Conservation (phyloP, 2,329 filamentous ascomycete species). For the Fusarium sp. region DNA sequence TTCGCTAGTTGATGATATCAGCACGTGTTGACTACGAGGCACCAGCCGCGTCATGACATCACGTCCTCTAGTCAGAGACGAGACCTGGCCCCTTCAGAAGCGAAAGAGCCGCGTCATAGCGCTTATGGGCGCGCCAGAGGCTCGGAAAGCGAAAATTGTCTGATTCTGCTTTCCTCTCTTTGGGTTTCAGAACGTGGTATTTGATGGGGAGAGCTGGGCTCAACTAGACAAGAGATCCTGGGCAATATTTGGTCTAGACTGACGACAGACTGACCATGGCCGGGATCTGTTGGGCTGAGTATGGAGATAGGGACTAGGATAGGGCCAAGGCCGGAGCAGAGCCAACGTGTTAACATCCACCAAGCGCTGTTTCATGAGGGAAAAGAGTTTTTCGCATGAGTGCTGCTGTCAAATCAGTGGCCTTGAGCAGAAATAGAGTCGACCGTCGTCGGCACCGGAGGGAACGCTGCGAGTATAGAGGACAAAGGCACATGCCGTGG, state of each 20-base stretch:
- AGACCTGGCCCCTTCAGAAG: not conserved
- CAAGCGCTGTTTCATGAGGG: slow-evolving; percentile 13
- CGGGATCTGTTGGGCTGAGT: slow-evolving; percentile 21
- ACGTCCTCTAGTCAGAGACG: not conserved
- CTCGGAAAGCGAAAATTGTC: slow-evolving; percentile 4
- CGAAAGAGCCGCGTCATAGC: slow-evolving; percentile 16
- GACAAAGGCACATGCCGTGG: not conserved
- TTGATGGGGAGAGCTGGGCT: slow-evolving; percentile 6
- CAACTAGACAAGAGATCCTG: slow-evolving; percentile 20
- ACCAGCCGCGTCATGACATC: slow-evolving; percentile 35
- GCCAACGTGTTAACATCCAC: slow-evolving; percentile 11
- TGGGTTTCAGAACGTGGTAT: slow-evolving; percentile 5
- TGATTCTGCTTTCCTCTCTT: not conserved
- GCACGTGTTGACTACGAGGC: slow-evolving; percentile 17
- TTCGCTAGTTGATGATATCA: slow-evolving; percentile 15
- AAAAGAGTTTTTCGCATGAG: slow-evolving; percentile 3
- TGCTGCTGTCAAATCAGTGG: slow-evolving; percentile 1
- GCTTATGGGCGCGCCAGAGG: slow-evolving; percentile 16
- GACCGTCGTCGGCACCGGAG: not conserved
- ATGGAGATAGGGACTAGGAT: slow-evolving; percentile 15
- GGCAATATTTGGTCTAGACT: slow-evolving; percentile 33
- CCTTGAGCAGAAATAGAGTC: slow-evolving; percentile 2
- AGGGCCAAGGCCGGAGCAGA: slow-evolving; percentile 24
- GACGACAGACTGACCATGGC: slow-evolving; percentile 18
- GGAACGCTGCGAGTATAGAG: not conserved